Conservation (phyloP, 1,284 basidiomycete species). For the Moesziomyces sp. region DNA sequence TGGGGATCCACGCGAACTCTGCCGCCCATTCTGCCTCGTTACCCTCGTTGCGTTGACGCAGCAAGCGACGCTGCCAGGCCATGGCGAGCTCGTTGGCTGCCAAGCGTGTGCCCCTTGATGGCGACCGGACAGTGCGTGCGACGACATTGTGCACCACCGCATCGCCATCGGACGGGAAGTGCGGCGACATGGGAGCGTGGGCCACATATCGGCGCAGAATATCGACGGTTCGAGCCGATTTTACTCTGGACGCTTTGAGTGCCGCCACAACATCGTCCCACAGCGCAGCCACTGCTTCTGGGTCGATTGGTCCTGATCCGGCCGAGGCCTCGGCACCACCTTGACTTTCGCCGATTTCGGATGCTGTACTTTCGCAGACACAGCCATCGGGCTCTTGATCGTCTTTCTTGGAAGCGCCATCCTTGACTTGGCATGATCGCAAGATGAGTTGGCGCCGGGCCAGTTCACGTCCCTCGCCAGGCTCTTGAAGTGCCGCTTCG, state of each 20-base stretch:
- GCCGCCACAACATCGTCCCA: conserved; percentile 24
- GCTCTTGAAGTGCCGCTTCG: not conserved
- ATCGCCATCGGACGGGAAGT: conserved; percentile 21
- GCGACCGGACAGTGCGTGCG: conserved; percentile 14
- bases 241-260: conserved; percentile 12
- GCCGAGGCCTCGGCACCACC: not conserved
- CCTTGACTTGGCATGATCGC: conserved; percentile 1
- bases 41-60: conserved; percentile 23
- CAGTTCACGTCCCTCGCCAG: conserved; percentile 8
- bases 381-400: not conserved
- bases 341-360: not conserved
- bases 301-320: conserved; percentile 1
- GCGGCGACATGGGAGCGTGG: conserved; percentile 10
- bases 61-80: conserved; percentile 23
- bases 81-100: conserved; percentile 38
- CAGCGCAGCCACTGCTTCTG: conserved; percentile 8
- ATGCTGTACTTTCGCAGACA: not conserved
- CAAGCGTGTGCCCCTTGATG: conserved; percentile 16
- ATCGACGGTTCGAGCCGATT: conserved; percentile 23
- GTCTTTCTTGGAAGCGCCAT: not conserved
- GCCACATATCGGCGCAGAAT: conserved; percentile 28
- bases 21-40: conserved; percentile 26
- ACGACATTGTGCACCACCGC: conserved; percentile 22
- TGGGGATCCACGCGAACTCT: conserved; percentile 20
- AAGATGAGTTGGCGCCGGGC: conserved; percentile 21